Base-by-base conservation (phyloP, 176 grass and related monocot species). In the Zoysia pacifica region DNA sequence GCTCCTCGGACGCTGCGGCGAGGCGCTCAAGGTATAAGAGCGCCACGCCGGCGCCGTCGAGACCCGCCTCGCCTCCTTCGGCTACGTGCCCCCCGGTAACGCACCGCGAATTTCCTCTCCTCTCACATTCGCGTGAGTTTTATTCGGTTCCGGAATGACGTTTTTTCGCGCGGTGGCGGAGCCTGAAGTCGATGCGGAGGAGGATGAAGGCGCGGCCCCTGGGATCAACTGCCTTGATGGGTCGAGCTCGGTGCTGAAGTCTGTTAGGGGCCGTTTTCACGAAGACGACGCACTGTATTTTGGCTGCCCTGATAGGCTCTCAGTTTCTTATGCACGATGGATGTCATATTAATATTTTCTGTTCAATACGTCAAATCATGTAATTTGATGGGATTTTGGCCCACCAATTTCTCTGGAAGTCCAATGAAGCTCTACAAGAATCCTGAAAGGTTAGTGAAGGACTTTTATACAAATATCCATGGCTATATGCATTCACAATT, bases 1-100 rank as follows among this genome's bases (percentile, higher is more conserved):
- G 89, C 90, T 97, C 74, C 94, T 97, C 51, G 94, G 94, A 69
- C 91, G 94, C 81, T 97, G 83, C 76, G 78, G 85, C 43, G 89
- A 92, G 89, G 66, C 83, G 16, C 83, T 84, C 79, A 80, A 78
- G 76, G 76, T 88, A 69, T 72, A 84, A 70, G 86, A 62, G 15
- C 89, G 88, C 53, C 91, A 90, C 75, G 87, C 93, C 38, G 68
- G 60, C n/a, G 87, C 85, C 73, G 41, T 94, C 75, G 58, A 92
- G 82, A 69, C 62, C 10, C 84, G 81, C 49, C 87, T 97, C 77
- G 69, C 40, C 35, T 50, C 69, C 28, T 94, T 81, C 54, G 91
- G 94, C 35, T 94, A 94, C 63, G 80, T 87, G 48, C 52, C 75
- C 13, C 77, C 87, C 7, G 65, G 87, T 89, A 70, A 84, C 8